Evolutionary conservation across 441 rosid species (phyloP), one percentile per base, ranked within the genome.

Genomic region (Pelargonium citronellum): DNA sequence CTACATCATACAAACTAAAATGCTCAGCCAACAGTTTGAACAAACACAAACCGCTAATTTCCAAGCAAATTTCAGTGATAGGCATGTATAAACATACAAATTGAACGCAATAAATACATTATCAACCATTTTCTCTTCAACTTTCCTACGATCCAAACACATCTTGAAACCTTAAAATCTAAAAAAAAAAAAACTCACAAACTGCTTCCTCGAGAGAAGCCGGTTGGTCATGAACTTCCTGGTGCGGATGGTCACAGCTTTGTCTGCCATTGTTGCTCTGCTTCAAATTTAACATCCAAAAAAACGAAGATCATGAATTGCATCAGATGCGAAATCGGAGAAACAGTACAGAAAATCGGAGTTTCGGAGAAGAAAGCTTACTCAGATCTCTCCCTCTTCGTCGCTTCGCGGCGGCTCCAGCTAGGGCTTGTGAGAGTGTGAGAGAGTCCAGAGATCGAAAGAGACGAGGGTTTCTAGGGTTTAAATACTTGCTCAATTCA

Each of bases 221-320:
- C 62, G 62, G 62, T 57, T 57, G 24, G 62, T 57, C 62, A 57
- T 57, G 62, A 57, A 57, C 27, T 57, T 57, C 62, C 62, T 57
- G 24, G 62, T 57, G 0, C 62, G 62, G 17, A 57, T 57, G 11
- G 62, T 57, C 27, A 57, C 62, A n/a, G 62, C 62, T 10, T 57
- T 57, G 22, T 57, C 62, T 1, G 62, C 62, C 62, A 57, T 57
- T 16, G 62, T 17, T 16, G 11, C 11, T 57, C 11, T 17, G 24
- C 24, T 57, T 57, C 12, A 19, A 57, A 57, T 16, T 16, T n/a
- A 53, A 15, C 20, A 15, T 17, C 34, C 34, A 30, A 30, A 30
- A 30, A 30, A 30, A 34, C 39, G 39, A 34, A 53, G 60, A 15
- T 19, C 20, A 22, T 53, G 60, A 53, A 53, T 15, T 16, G 60